Percentiles rank a stretch among this genome's conserved stretches.
These are phyloP conservation scores for Singerocomus rubriflavus DNA, from an alignment of 1,284 basidiomycete genomes.

Conservation along the genomic window DNA sequence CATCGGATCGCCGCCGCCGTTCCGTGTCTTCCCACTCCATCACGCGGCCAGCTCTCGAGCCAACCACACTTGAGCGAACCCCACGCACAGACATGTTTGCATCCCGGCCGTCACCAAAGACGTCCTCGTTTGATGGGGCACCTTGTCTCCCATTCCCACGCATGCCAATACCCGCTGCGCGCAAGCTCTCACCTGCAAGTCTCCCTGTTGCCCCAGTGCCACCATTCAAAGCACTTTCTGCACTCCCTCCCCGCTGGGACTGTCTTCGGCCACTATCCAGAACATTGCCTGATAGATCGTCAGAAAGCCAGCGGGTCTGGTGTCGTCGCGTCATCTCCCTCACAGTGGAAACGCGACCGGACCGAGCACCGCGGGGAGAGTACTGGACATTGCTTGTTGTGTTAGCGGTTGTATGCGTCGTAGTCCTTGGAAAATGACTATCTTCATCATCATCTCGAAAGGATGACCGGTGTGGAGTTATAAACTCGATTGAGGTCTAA, in stretches of 20 bases:
- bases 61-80: constrained; percentile 13
- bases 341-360: constrained; percentile 42
- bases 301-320: constrained; percentile 51
- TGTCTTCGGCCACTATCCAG: constrained; percentile 41
- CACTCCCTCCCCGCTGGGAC: constrained; percentile 57
- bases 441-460: constrained; percentile 24
- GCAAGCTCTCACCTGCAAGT: constrained; percentile 64
- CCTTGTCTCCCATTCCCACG: constrained; percentile 27
- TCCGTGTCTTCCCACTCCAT: constrained; percentile 29
- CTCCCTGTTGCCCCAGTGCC: constrained; percentile 42
- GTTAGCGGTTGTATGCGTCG: constrained; percentile 21
- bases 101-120: constrained; percentile 34
- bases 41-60: constrained; percentile 10
- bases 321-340: constrained; percentile 45
- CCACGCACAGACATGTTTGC: constrained; percentile 12
- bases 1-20: constrained; percentile 12
- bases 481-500: constrained; percentile 26
- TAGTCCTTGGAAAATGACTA: constrained; percentile 18
- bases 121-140: constrained; percentile 35
- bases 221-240: constrained; percentile 54
- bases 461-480: constrained; percentile 22
- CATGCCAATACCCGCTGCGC: constrained; percentile 63
- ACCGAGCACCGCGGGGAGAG: constrained; percentile 34
- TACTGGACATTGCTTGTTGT: constrained; percentile 17
- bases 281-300: constrained; percentile 34